Conservation (phyloP, 768 basidiomycete species). For the Coprinellus aureogranulatus region DNA sequence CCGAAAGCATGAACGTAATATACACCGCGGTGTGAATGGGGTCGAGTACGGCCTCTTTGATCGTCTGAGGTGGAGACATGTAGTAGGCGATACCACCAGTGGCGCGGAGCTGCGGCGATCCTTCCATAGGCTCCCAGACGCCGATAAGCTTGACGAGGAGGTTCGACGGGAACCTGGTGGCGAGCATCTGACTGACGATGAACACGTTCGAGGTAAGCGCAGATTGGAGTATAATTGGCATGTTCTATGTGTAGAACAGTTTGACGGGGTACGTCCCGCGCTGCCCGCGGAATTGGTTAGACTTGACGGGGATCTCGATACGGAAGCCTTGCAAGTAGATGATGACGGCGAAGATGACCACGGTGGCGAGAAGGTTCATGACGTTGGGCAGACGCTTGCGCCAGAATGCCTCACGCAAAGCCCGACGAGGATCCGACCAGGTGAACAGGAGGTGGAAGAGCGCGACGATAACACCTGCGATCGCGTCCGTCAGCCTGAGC, state of each 20-base stretch:
- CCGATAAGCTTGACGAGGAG: constrained; percentile 87
- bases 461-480: constrained; percentile 68
- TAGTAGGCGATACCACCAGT: constrained; percentile 94
- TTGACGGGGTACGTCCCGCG: constrained; percentile 95
- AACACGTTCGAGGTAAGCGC: constrained; percentile 93
- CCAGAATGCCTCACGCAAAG: constrained; percentile 97
- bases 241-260: constrained; percentile 98
- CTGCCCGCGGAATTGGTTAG: constrained; percentile 94
- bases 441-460: constrained; percentile 98
- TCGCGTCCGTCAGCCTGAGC: too few species aligned
- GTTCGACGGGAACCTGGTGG: constrained; percentile 86
- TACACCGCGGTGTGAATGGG: constrained; percentile 92
- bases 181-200: constrained; percentile 95
- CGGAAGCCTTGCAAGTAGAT: constrained; percentile 99
- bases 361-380: constrained; percentile 95
- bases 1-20: constrained; percentile 75
- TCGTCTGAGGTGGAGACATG: constrained; percentile 95
- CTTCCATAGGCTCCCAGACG: constrained; percentile 98
- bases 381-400: constrained; percentile 94
- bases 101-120: constrained; percentile 88
- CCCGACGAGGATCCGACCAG: constrained; percentile 97
- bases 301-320: constrained; percentile 97
- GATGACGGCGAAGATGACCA: constrained; percentile 87
- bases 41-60: constrained; percentile 83
- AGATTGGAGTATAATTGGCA: constrained; percentile 99